Conservation (phyloP, 2,329 filamentous ascomycete genomes). For the Pseudogymnoascus sp. region DNA sequence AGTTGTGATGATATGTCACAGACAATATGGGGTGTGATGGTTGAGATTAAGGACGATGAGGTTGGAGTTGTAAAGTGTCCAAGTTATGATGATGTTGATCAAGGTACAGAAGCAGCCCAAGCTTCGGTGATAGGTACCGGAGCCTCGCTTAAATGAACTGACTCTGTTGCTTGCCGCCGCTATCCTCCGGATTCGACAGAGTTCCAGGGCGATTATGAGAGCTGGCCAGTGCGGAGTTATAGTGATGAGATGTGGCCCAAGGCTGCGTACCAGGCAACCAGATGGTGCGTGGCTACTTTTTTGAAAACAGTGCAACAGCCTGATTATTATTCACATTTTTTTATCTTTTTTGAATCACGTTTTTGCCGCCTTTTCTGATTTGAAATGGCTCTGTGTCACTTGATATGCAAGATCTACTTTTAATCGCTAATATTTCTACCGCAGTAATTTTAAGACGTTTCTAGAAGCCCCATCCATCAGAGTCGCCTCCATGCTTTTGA, state of each 20-base stretch:
- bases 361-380: neutral
- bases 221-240: conserved; percentile 1
- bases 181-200: conserved; percentile 10
- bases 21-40: conserved; percentile 1
- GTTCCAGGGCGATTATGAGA: conserved; percentile 15
- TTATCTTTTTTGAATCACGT: neutral
- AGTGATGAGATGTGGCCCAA: neutral
- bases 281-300: conserved; percentile 5
- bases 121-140: conserved; percentile 8
- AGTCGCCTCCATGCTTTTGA: neutral
- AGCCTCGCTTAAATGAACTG: conserved; percentile 10
- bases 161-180: conserved; percentile 1
- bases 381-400: conserved; percentile 3
- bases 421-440: neutral
- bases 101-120: conserved; percentile 7
- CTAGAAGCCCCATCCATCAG: neutral
- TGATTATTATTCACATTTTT: neutral
- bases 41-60: neutral
- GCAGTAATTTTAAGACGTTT: neutral
- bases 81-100: conserved; percentile 10
- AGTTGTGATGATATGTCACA: conserved; percentile 6
- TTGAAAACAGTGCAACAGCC: neutral
- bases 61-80: conserved; percentile 9
- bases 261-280: neutral
- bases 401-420: neutral